A percentile compares a stretch with the other conserved stretches of the same genome.
phyloP scores from a whole-genome alignment of 495 filamentous ascomycete species.

The Bathelium albidoporum region DNA sequence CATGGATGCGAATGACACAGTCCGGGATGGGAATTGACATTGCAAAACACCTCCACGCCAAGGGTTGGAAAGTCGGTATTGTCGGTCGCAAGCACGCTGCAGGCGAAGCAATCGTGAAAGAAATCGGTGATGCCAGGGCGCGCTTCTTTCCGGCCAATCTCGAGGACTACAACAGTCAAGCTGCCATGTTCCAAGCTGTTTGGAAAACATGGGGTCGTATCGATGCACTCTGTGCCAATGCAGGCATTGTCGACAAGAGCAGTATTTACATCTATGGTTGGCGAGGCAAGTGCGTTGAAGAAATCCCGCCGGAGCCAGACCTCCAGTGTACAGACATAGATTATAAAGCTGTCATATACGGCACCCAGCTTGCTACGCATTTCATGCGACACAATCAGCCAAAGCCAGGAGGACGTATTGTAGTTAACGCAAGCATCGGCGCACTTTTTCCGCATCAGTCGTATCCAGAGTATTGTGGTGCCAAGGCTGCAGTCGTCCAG shows the following conservation, averaged over 20 bases:
- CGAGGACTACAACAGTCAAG: slow-evolving; percentile 31
- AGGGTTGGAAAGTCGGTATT: slow-evolving; percentile 27
- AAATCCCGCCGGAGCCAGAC: slow-evolving; percentile 30
- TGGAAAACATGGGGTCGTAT: slow-evolving; percentile 29
- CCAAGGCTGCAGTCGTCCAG: slow-evolving; percentile 34
- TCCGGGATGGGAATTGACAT: slow-evolving; percentile 26
- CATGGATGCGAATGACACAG: slow-evolving; percentile 4
- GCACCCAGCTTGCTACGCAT: slow-evolving; percentile 32
- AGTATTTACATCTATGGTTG: slow-evolving; percentile 24
- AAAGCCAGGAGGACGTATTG: slow-evolving; percentile 30
- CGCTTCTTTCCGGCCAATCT: slow-evolving; percentile 29
- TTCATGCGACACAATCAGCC: slow-evolving; percentile 34
- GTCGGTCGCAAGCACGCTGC: slow-evolving; percentile 21
- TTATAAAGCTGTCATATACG: slow-evolving; percentile 35
- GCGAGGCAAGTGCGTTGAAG: slow-evolving; percentile 16
- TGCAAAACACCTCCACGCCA: slow-evolving; percentile 18
- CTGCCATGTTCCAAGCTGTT: slow-evolving; percentile 26
- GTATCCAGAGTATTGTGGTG: slow-evolving; percentile 34
- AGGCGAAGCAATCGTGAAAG: slow-evolving; percentile 15
- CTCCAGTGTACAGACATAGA: slow-evolving; percentile 32
- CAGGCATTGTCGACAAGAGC: slow-evolving; percentile 33
- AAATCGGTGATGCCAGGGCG: slow-evolving; percentile 26
- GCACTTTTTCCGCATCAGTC: slow-evolving; percentile 29
- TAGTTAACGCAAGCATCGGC: slow-evolving; percentile 29
- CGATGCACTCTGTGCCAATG: slow-evolving; percentile 35